phyloP scores from a whole-genome alignment of 352 stramenopile species.

The Pythium insidiosum region DNA sequence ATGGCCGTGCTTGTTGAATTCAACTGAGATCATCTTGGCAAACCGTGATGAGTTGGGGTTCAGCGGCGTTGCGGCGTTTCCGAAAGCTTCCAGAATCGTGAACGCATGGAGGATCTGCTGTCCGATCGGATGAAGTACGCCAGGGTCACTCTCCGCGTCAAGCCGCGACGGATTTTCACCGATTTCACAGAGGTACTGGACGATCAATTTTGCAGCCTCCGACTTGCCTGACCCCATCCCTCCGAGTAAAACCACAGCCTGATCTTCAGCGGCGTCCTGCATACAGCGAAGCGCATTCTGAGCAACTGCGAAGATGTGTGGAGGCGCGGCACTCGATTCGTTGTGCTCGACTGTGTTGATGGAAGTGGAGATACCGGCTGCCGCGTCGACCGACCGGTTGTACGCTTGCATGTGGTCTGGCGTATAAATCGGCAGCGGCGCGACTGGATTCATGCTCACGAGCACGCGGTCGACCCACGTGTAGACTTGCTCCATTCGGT shows the following conservation, averaged over 20 bases:
- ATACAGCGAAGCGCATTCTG: constrained; percentile 73
- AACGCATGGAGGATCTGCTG: constrained; percentile 80
- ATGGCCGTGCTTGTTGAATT: constrained; percentile 70
- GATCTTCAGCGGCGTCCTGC: constrained; percentile 72
- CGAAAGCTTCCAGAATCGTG: constrained; percentile 73
- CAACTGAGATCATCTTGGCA: constrained; percentile 78
- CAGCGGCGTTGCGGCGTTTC: constrained; percentile 44
- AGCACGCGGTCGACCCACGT: constrained; percentile 77
- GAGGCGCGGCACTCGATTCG: constrained; percentile 51
- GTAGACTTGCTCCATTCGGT: constrained; percentile 79
- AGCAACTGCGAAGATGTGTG: constrained; percentile 70
- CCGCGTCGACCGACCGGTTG: constrained; percentile 53
- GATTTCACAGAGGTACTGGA: constrained; percentile 79
- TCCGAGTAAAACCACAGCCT: constrained; percentile 67
- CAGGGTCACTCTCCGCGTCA: constrained; percentile 30
- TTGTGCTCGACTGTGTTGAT: constrained; percentile 46
- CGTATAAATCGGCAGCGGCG: constrained; percentile 72
- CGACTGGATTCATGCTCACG: constrained; percentile 62
- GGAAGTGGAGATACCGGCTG: no score
- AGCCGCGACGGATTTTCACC: constrained; percentile 40
- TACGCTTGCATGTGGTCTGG: constrained; percentile 77
- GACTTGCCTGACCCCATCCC: constrained; percentile 73
- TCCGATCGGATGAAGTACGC: constrained; percentile 60
- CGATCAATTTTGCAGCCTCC: constrained; percentile 71
- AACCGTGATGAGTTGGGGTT: constrained; percentile 75